Conservation (phyloP, 257 asterid species). For the Solanum verrucosum region DNA sequence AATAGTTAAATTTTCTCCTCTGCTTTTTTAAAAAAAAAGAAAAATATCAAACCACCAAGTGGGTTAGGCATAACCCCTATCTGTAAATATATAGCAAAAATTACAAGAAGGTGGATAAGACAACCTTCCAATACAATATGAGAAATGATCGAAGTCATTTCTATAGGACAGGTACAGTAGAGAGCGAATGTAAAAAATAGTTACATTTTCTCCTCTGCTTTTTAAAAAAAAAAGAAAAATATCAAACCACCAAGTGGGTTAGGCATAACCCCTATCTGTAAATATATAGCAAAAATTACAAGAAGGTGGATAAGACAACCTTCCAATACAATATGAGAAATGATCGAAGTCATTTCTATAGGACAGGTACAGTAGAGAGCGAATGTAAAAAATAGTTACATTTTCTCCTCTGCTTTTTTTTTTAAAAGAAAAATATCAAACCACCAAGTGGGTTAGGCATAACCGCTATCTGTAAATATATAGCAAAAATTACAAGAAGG, state of each 20-base stretch:
- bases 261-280: neutral
- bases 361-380: neutral
- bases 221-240: slow-evolving; percentile 4
- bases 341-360: neutral
- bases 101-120: too few relatives aligned
- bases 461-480: too few relatives aligned
- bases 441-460: too few relatives aligned
- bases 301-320: neutral
- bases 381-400: neutral
- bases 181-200: neutral
- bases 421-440: too few relatives aligned
- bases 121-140: too few relatives aligned
- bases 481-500: too few relatives aligned
- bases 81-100: too few relatives aligned
- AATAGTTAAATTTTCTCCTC: neutral
- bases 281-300: neutral
- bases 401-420: neutral
- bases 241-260: slow-evolving; percentile 24
- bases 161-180: neutral
- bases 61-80: neutral
- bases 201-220: neutral
- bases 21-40: neutral
- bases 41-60: slow-evolving; percentile 31
- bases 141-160: too few relatives aligned
- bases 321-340: neutral